These are phyloP conservation scores for Ceriops zippeliana DNA, from an alignment of 345 rosid species.

Conservation along the genomic window DNA sequence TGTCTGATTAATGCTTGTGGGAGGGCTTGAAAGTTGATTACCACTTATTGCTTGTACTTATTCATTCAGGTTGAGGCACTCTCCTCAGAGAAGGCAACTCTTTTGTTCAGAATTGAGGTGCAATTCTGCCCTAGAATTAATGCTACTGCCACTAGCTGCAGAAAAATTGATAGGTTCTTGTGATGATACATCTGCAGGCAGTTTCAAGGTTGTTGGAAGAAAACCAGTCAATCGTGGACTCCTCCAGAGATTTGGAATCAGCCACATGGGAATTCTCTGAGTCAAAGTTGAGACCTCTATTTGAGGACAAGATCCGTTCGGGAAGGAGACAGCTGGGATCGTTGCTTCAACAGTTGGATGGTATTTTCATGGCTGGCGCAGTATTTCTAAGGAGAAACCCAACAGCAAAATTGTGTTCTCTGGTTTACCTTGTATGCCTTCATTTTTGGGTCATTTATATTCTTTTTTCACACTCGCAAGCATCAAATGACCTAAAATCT, in stretches of 20 bases:
- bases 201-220: slow-evolving; percentile 79
- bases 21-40: neutral
- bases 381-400: slow-evolving; percentile 76
- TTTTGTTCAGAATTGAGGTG: slow-evolving; percentile 85
- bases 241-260: slow-evolving; percentile 62
- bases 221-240: slow-evolving; percentile 32
- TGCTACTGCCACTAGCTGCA: neutral
- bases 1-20: neutral
- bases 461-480: slow-evolving; percentile 45
- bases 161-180: neutral
- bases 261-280: slow-evolving; percentile 53
- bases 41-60: neutral
- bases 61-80: slow-evolving; percentile 75
- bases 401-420: slow-evolving; percentile 63
- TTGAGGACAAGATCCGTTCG: slow-evolving; percentile 57
- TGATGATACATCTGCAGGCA: slow-evolving; percentile 38
- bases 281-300: slow-evolving; percentile 47
- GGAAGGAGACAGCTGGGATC: slow-evolving; percentile 74
- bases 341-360: slow-evolving; percentile 64
- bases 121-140: neutral
- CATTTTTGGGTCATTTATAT: slow-evolving; percentile 93
- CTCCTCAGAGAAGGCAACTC: slow-evolving; percentile 89
- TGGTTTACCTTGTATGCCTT: slow-evolving; percentile 65
- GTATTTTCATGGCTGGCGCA: slow-evolving; percentile 66
- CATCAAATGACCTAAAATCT: slow-evolving; percentile 46